These are phyloP conservation scores for Prunus mongolica DNA, from an alignment of 306 rosid genomes.

Conservation along the genomic window DNA sequence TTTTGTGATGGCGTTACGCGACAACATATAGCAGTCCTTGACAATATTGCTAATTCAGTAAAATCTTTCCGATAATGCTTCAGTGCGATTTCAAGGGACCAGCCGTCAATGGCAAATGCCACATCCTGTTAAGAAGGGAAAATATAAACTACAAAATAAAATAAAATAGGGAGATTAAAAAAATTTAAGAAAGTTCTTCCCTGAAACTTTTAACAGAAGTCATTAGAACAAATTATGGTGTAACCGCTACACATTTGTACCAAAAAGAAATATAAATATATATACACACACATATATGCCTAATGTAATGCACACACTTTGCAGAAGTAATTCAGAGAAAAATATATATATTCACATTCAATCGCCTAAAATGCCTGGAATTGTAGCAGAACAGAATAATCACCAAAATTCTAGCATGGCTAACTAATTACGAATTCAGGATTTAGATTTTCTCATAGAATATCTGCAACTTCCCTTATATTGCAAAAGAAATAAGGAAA, in stretches of 20 bases:
- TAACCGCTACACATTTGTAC: neutral
- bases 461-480: neutral
- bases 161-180: neutral
- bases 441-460: neutral
- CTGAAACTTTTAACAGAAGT: too few species aligned
- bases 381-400: neutral
- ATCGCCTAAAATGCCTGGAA: neutral
- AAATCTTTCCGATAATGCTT: conserved; percentile 79
- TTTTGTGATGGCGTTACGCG: conserved; percentile 99
- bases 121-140: conserved; percentile 51
- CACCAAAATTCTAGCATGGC: neutral
- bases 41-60: conserved; percentile 90
- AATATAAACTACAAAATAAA: conserved; percentile 6
- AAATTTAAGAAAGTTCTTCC: too few species aligned
- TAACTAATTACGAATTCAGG: neutral
- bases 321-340: neutral
- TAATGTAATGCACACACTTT: neutral
- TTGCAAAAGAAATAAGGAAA: neutral
- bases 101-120: conserved; percentile 96
- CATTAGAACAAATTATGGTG: too few species aligned
- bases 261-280: neutral
- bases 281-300: neutral
- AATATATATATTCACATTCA: neutral
- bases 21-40: conserved; percentile 98
- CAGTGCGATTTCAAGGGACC: conserved; percentile 98